Base-by-base conservation (phyloP, 202 grass and related monocot species). In the Alloteropsis angusta region DNA sequence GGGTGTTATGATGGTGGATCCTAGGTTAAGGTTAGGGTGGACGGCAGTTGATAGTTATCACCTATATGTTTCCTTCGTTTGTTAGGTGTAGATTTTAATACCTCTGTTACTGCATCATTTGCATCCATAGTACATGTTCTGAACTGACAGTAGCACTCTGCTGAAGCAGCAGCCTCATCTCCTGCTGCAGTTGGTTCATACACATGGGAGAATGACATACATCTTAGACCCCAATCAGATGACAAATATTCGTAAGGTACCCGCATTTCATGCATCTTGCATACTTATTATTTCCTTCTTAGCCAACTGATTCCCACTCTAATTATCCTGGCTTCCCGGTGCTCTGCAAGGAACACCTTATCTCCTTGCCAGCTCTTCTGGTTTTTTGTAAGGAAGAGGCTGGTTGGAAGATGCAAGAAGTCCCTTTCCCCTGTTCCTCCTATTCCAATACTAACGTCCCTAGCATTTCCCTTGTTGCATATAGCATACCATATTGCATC, bases 351-450 rank as follows among this genome's bases (percentile, higher is more conserved):
- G 82, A 46, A 46, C 54, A 68, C 65, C 36, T 43, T 32, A 35
- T 73, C 32, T 79, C 52, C 83, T 71, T n/a, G 21, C 80, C 43
- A 44, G 80, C 89, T 94, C 86, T 91, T 80, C 92, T 76, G 65
- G 11, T 77, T 91, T 93, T 93, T 93, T 83, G 52, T 46, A 87
- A 86, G 78, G 86, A 87, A 87, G 88, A 78, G 79, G 76, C 83
- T 78, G 68, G 65, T 75, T 82, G 84, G 41, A 69, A 79, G 75
- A 58, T 76, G 77, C 77, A 69, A 69, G 34, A 60, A 45, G 36
- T 22, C 41, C 50, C 38, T 54, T 49, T 59, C 66, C 12, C n/a
- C 19, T 60, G 32, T 69, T 75, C 14, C 8, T 81, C 42, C 17
- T 70, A 17, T 84, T 43, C 30, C 60, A 41, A 23, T 54, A 34